A percentile compares a stretch with the other conserved stretches of the same genome.
Evolutionary conservation across 2,329 filamentous ascomycete species (phyloP).

Genomic region (Parastagonospora nodorum): DNA sequence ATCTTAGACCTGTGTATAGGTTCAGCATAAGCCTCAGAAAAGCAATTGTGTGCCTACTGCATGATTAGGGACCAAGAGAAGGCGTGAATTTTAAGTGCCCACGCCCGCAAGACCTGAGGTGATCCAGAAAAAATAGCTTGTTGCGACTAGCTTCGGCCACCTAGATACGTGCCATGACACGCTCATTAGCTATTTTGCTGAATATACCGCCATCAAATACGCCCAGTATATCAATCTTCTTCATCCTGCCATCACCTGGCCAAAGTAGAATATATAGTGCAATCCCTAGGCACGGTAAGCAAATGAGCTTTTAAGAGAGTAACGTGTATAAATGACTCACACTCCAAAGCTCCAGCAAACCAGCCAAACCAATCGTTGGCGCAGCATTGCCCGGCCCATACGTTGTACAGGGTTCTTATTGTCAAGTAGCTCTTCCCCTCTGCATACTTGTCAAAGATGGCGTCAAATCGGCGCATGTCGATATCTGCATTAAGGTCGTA

Average conservation of each 20-base stretch:
- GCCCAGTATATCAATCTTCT: slow-evolving; percentile 16
- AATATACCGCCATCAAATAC: slow-evolving; percentile 35
- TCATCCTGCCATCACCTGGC: slow-evolving; percentile 19
- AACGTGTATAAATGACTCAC: slow-evolving; percentile 4
- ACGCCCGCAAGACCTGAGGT: too few relatives aligned
- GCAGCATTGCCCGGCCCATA: slow-evolving; percentile 20
- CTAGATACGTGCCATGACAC: background rate
- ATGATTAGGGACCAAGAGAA: too few relatives aligned
- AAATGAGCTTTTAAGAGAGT: background rate
- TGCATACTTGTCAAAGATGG: slow-evolving; percentile 21
- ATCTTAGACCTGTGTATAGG: too few relatives aligned
- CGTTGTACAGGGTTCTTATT: slow-evolving; percentile 8
- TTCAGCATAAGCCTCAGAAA: too few relatives aligned
- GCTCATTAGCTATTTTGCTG: slow-evolving; percentile 8
- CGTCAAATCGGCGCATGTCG: slow-evolving; percentile 19
- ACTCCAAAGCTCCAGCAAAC: slow-evolving; percentile 24
- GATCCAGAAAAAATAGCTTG: too few relatives aligned
- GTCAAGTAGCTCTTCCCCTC: slow-evolving; percentile 17
- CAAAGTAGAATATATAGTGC: slow-evolving; percentile 25
- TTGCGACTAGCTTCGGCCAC: background rate
- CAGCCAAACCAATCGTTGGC: slow-evolving; percentile 23
- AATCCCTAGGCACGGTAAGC: slow-evolving; percentile 16
- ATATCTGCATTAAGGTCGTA: slow-evolving; percentile 22
- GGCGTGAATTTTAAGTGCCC: too few relatives aligned
- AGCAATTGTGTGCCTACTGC: too few relatives aligned